Conservation (phyloP, 1,284 basidiomycete species). For the Takashimella tepidaria region DNA sequence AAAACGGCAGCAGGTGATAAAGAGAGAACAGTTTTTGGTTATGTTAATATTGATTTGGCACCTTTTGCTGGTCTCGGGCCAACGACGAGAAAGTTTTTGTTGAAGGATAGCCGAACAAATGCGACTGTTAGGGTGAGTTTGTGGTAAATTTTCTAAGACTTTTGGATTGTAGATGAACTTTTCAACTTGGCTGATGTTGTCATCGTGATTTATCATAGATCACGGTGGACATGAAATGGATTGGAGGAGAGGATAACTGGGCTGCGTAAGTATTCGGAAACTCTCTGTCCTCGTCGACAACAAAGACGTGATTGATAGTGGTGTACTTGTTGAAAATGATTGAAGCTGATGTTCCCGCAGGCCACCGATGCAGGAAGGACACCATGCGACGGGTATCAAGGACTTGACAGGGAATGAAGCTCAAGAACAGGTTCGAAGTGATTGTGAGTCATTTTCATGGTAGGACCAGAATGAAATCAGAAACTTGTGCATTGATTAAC, state of each 20-base stretch:
- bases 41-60: slow-evolving; percentile 46
- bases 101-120: slow-evolving; percentile 44
- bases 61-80: slow-evolving; percentile 42
- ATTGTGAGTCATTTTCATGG: slow-evolving; percentile 23
- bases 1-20: slow-evolving; percentile 9
- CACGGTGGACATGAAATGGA: slow-evolving; percentile 40
- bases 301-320: too few relatives aligned
- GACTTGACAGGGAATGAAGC: slow-evolving; percentile 26
- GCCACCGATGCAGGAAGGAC: slow-evolving; percentile 38
- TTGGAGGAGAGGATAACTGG: slow-evolving; percentile 39
- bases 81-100: slow-evolving; percentile 39
- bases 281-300: too few relatives aligned
- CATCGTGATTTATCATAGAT: too few relatives aligned
- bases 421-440: slow-evolving; percentile 12
- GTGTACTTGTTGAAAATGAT: too few relatives aligned
- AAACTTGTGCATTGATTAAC: too few relatives aligned
- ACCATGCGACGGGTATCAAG: slow-evolving; percentile 29
- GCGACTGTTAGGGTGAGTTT: slow-evolving; percentile 42
- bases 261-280: slow-evolving; percentile 35
- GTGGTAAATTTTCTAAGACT: not conserved
- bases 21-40: slow-evolving; percentile 28
- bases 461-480: not conserved
- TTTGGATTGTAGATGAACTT: not conserved
- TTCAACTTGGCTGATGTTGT: too few relatives aligned
- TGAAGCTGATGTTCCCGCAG: too few relatives aligned